Evolutionary conservation across 2,329 filamentous ascomycete species (phyloP), one percentile per base, ranked within the genome.

Genomic region (Periconia sp.): DNA sequence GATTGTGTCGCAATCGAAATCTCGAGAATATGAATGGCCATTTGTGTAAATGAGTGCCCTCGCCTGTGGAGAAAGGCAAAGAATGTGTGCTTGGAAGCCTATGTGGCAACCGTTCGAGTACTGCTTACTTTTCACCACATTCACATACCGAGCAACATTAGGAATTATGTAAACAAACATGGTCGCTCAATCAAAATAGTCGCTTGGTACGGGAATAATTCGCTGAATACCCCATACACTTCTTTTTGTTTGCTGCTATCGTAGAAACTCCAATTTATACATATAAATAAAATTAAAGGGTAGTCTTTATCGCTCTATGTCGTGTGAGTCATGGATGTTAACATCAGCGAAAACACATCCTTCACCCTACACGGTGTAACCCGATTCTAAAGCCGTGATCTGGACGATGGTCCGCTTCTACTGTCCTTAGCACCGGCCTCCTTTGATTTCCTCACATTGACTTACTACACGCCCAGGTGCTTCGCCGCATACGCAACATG

Each of bases 401-500:
- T 65, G 31, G 47, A 30, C 17, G 53, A 56, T 27, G 62, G 57
- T 47, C 58, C 57, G 66, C 71, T 74, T 73, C 68, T 72, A 63
- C 60, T 53, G 62, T 59, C 55, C 59, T 74, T 56, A 74, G 68
- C 56, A 58, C 19, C 40, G 46, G 23, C 15, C 30, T 40, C 10
- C 18, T 15, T 41, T 18, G 27, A 5, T 10, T 13, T 23, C 35
- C 15, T 18, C 6, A 27, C 19, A 20, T 18, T 40, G 17, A 72
- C 72, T 62, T 71, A 74, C 71, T 85, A 85, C 69, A 77, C 79
- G 65, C 84, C 79, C 52, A 97, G 78, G 71, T 91, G 87, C 81
- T 94, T 96, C 61, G 92, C 93, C 55, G 92, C 92, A 77, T 95
- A 91, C 66, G 91, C 87, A 62, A 97, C 83, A 76, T 99, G 94